Base-by-base conservation (phyloP, 2,329 filamentous ascomycete genomes). In the Talaromyces sp. region DNA sequence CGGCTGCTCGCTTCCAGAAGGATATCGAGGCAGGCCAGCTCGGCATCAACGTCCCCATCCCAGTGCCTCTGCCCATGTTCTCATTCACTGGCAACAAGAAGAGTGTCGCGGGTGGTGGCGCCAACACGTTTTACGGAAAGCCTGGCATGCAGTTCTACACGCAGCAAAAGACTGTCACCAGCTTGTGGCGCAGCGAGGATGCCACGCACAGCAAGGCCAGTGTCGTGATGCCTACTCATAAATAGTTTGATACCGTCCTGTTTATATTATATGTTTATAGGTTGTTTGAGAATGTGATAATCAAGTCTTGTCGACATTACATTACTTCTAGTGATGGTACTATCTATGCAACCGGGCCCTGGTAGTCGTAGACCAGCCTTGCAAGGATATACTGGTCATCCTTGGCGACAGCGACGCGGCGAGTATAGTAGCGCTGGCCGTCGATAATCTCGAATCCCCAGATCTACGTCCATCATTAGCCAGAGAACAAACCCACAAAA, bases 141-240 rank as follows among this genome's bases (percentile, higher is more conserved):
- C 91, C 92, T 0, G 94, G 93, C 26, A 78, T 99, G 73, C 88
- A 90, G 72, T 99, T 99, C 74, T 97, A 96, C 77, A 99, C 94
- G 3, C 94, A 97, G 79, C 85, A 90, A 72, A 97, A 99, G 89
- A 99, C 94, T 2, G 94, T 99, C 54, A 99, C 94, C 57, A 88
- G 91, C 66, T 79, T 95, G 73, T 99, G 94, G 94, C 86, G 86
- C 70, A 86, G 84, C 63, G 87, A 92, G 70, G 92, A 97, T 78
- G 92, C 91, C 0, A 84, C 94, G 54, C 88, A 86, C 59, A 89
- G 87, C 66, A 93, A 92, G 83, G 92, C 92, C 17, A 86, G 88
- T 69, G 91, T 95, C 11, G 84, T 90, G 63, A 97, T 97, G 93
- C 93, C 93, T 19, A 64, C 61, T 7, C 59, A 61, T 46, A 61